Percentiles rank a stretch among this genome's conserved stretches.
Evolutionary conservation across 371 early-diverging fungal species (phyloP).

Genomic region (Apophysomyces variabilis): DNA sequence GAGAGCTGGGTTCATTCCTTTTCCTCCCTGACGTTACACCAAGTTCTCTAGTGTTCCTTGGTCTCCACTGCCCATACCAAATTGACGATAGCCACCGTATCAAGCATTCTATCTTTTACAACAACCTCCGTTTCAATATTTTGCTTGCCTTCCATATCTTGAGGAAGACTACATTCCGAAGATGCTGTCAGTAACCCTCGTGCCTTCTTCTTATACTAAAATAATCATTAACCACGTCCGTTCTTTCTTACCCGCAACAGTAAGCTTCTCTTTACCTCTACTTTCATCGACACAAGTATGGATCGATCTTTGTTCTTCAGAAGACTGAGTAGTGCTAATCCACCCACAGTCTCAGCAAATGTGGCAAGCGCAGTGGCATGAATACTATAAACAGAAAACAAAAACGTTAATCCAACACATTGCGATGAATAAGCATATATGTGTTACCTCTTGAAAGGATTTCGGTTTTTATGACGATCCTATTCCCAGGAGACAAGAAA

Average conservation of each 20-base stretch:
- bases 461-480: constrained; percentile 33
- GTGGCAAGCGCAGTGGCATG: constrained; percentile 63
- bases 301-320: constrained; percentile 54
- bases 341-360: constrained; percentile 68
- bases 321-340: constrained; percentile 50
- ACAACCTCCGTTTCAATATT: constrained; percentile 45
- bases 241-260: background rate
- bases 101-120: constrained; percentile 51
- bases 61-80: constrained; percentile 39
- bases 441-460: constrained; percentile 29
- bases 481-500: background rate
- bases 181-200: constrained; percentile 56
- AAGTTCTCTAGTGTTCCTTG: background rate
- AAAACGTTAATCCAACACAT: too few species aligned
- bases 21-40: background rate
- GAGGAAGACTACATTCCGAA: constrained; percentile 41
- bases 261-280: constrained; percentile 49
- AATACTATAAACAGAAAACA: constrained; percentile 33
- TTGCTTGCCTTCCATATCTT: constrained; percentile 26
- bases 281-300: constrained; percentile 48
- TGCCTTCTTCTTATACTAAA: constrained; percentile 56
- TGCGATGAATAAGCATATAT: background rate
- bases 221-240: background rate
- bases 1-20: background rate
- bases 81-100: constrained; percentile 49